phyloP scores from a whole-genome alignment of 192 early-diverging fungal genomes.

The Piromyces finnis region DNA sequence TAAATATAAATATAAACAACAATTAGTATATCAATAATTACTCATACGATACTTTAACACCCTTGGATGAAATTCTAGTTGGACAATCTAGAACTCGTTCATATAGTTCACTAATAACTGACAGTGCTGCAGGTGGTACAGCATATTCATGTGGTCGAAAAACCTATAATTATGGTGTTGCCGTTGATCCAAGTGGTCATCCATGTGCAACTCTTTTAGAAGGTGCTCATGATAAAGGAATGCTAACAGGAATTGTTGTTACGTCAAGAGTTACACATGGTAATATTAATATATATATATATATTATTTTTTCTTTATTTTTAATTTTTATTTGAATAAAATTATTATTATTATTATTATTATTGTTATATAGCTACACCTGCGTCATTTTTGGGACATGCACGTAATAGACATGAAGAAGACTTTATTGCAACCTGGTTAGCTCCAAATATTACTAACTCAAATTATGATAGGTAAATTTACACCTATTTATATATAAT shows the following conservation, averaged over 20 bases:
- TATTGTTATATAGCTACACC: constrained; percentile 24
- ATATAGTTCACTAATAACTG: constrained; percentile 65
- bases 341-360: no score
- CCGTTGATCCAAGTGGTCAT: constrained; percentile 33
- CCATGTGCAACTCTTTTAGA: constrained; percentile 92
- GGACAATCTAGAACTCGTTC: constrained; percentile 83
- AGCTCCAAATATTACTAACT: neutral
- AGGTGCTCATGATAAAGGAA: constrained; percentile 65
- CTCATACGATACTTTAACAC: constrained; percentile 6
- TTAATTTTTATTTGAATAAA: no score
- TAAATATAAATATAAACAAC: constrained; percentile 17
- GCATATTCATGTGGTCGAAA: constrained; percentile 84
- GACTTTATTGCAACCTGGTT: constrained; percentile 1
- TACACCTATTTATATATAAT: no score
- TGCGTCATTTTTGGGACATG: constrained; percentile 56
- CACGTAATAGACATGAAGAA: constrained; percentile 57
- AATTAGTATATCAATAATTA: constrained; percentile 5
- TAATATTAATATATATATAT: no score
- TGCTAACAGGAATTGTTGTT: constrained; percentile 76
- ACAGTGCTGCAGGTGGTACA: constrained; percentile 93
- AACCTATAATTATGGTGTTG: constrained; percentile 87
- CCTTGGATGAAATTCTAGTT: constrained; percentile 53
- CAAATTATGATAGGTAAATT: neutral
- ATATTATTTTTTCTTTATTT: no score
- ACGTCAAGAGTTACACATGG: constrained; percentile 92